Evolutionary conservation across 306 rosid species (phyloP), one percentile per base, ranked within the genome.

Genomic region (Lathyrus oleraceus): DNA sequence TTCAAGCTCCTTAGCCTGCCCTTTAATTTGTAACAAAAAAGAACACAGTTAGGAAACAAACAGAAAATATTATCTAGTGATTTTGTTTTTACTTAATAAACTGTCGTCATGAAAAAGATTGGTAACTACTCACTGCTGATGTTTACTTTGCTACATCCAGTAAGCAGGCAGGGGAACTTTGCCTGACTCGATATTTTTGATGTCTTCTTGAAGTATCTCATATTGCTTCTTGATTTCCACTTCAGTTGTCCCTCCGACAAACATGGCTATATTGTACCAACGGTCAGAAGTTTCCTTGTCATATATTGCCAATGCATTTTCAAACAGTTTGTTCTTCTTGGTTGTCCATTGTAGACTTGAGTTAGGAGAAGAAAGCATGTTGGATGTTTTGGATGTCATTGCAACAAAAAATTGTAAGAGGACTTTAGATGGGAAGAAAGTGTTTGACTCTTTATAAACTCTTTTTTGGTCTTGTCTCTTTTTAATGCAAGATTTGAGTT

Each of bases 151-250:
- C 52, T 42, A 14, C 80, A 63, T 65, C 53, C 76, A 25, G 45
- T 82, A 87, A 58, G 51, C 69, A 43, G 88, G 90, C 61, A 81
- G 66, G 32, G 91, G 87, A 69, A 84, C 84, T 72, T 90, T 79
- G 65, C 89, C 91, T 21, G 94, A 81, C 28, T 87, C 94, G 35
- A 85, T 90, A 82, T 78, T 56, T 54, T 82, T 70, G 60, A 87
- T 87, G 76, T 87, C 91, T 19, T 79, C 85, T 12, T 68, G 39
- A 49, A 90, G 87, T 51, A 82, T 82, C 84, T 85, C 75, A 69
- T 87, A 84, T 48, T 75, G 89, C 72, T 69, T 85, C 84, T 87
- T 82, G 16, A 90, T 85, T 76, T 90, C 94, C 61, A 80, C 85
- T 84, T 78, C 86, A 61, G 82, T 84, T 71, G 85, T 83, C 62